Conservation (phyloP, 345 rosid genomes). For the Eucalyptus lansdowneana region DNA sequence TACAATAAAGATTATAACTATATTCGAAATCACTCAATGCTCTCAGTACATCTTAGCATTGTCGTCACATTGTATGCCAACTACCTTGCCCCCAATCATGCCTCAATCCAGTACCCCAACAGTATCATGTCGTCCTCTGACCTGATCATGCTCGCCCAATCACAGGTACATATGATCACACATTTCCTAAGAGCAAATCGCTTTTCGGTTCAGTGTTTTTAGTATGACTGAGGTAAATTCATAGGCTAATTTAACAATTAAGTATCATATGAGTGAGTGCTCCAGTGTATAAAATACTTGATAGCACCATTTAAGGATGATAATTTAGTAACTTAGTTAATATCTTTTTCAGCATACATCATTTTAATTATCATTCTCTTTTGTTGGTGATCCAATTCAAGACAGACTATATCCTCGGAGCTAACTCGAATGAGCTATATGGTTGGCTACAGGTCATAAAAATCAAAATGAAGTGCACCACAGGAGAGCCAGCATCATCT, state of each 20-base stretch:
- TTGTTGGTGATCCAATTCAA: background rate
- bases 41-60: too few species aligned
- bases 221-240: background rate
- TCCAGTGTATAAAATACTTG: background rate
- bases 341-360: background rate
- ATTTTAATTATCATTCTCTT: background rate
- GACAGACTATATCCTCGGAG: constrained; percentile 36
- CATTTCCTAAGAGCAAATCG: background rate
- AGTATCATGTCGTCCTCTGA: accelerated
- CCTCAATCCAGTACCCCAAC: background rate
- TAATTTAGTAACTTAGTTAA: background rate
- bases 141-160: background rate
- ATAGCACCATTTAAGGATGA: background rate
- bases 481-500: constrained; percentile 29
- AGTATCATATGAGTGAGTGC: background rate
- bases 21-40: accelerated
- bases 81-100: background rate
- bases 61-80: too few species aligned
- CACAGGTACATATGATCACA: too few species aligned
- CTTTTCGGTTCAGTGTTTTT: background rate
- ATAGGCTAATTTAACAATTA: background rate
- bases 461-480: constrained; percentile 31
- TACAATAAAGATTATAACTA: too few species aligned
- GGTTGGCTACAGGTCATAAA: too few species aligned
- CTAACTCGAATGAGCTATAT: too few species aligned